Evolutionary conservation across 352 stramenopile species (phyloP), one percentile per base, ranked within the genome.

Genomic region (Globisporangium polare): DNA sequence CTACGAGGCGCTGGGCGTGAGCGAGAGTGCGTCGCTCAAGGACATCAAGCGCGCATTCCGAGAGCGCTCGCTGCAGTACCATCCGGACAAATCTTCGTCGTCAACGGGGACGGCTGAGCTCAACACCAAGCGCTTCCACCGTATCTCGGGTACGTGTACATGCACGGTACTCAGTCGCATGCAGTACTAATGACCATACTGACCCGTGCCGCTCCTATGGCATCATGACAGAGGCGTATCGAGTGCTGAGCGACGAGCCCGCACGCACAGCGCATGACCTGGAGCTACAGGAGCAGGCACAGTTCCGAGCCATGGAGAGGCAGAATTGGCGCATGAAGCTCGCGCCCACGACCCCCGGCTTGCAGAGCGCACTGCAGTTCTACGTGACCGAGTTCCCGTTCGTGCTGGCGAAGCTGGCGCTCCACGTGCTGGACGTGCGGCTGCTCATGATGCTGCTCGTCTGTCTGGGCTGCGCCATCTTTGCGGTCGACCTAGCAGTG

Each of bases 1-100:
- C 62, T 82, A 82, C 22, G 71, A 82, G 57, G 62, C 64, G 12
- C 60, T 86, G 18, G 71, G 75, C 0, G 58, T 86, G 2, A 17
- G 59, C 2, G 42, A 51, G 2, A 57, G 52, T 1, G 72, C 74
- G 33, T 63, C 66, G 4, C 58, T 63, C 29, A 55, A 41, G 5
- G 73, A 83, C 49, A 76, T 86, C 65, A 86, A 83, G 72, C 73
- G 75, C 45, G 74, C 77, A 1, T 94, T 89, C 57, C 68, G 79
- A 27, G 84, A 86, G 62, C 71, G 89, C 29, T 87, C 84, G 27
- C 65, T 94, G 29, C 80, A 78, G 46, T 89, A 83, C 46, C 84
- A 94, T 53, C 84, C 84, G 29, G 84, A 94, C 60, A 91, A 90
- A 54, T 69, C 80, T 26, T 42, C 50, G 2, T 12, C 33, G 10